phyloP scores from a whole-genome alignment of 164 flowering plant genomes.

The Magnolia officinalis region DNA sequence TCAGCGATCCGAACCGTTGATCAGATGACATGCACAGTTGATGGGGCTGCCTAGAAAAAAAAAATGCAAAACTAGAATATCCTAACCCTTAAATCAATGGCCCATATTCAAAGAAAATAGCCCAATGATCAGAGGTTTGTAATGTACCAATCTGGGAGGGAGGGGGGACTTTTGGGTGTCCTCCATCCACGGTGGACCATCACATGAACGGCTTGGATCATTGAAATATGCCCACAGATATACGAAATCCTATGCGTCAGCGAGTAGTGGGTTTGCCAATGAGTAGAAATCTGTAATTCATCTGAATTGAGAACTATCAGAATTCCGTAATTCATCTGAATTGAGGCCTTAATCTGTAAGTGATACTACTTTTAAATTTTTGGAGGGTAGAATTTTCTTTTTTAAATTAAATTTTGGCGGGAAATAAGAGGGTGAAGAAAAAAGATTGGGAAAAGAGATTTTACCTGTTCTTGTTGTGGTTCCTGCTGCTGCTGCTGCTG shows the following conservation, averaged over 20 bases:
- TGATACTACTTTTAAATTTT: background rate
- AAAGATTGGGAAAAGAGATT: background rate
- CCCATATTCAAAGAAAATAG: background rate
- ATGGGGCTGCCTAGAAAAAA: background rate
- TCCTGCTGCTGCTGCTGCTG: background rate
- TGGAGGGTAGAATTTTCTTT: background rate
- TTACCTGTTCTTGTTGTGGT: background rate
- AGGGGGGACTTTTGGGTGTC: background rate
- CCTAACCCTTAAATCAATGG: background rate
- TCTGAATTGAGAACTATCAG: background rate
- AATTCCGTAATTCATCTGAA: background rate
- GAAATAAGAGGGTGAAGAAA: background rate
- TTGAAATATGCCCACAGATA: background rate
- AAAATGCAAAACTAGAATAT: background rate
- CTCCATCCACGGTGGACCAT: background rate
- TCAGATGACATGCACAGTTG: background rate
- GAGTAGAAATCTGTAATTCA: background rate
- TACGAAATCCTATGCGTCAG: background rate
- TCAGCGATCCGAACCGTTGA: background rate
- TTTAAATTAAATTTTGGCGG: background rate
- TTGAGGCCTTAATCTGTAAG: background rate
- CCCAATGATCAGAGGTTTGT: background rate
- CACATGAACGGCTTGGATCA: background rate
- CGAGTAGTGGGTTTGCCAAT: background rate
- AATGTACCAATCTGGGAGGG: background rate